These are phyloP conservation scores for Prototheca cutis DNA, from an alignment of 163 green algal genomes.

Conservation along the genomic window DNA sequence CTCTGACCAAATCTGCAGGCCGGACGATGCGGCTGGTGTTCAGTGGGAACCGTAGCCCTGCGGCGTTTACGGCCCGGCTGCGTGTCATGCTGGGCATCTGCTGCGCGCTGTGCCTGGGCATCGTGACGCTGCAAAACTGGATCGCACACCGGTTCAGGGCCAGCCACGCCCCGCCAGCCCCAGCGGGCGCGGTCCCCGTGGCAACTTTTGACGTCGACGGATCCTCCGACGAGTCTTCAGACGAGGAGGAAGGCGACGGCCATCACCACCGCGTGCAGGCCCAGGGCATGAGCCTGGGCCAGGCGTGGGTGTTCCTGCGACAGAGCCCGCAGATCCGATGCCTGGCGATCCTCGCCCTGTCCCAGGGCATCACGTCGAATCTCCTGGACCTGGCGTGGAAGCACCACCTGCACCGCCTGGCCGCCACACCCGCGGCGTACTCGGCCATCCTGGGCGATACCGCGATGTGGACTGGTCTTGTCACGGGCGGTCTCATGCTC, in stretches of 20 bases:
- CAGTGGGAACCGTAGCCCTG: neutral
- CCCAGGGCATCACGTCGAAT: conserved; percentile 33
- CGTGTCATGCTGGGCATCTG: conserved; percentile 27
- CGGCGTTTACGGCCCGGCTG: conserved; percentile 31
- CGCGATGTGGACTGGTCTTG: conserved; percentile 74
- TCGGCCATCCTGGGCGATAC: conserved; percentile 84
- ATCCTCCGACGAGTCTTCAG: neutral
- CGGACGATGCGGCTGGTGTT: conserved; percentile 18
- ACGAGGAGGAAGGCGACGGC: neutral
- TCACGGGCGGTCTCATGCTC: conserved; percentile 67
- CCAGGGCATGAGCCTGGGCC: conserved; percentile 41
- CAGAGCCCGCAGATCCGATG: conserved; percentile 67
- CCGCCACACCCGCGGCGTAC: conserved; percentile 70
- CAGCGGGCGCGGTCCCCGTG: neutral
- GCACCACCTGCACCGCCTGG: conserved; percentile 77
- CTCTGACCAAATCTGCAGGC: too few relatives aligned
- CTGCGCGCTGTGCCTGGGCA: conserved; percentile 21
- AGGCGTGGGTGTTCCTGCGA: conserved; percentile 58
- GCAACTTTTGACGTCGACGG: neutral
- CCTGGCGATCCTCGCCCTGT: conserved; percentile 72
- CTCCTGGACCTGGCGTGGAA: conserved; percentile 86
- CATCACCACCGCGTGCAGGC: neutral
- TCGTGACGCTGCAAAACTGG: conserved; percentile 39
- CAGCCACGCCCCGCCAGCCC: neutral
- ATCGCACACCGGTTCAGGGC: neutral